These are phyloP conservation scores for Thamnidium elegans DNA, from an alignment of 192 early-diverging fungal species.

Conservation along the genomic window DNA sequence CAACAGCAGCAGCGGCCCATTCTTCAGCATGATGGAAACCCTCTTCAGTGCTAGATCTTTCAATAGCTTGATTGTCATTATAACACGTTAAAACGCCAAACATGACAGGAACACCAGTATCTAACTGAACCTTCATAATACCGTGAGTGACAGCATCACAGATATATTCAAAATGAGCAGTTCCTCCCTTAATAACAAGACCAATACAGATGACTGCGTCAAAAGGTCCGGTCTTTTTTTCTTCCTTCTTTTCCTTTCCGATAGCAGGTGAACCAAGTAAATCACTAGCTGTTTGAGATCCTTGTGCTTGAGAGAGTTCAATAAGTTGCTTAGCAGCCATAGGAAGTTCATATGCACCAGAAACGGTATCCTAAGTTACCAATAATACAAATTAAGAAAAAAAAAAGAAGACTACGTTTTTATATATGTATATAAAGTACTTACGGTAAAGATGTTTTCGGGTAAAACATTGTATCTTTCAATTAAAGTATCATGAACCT, in stretches of 20 bases:
- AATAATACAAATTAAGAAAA: background rate
- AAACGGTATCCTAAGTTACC: slow-evolving; percentile 57
- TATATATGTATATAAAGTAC: background rate
- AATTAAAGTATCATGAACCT: slow-evolving; percentile 64
- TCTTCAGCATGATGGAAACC: slow-evolving; percentile 96
- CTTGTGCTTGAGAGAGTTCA: slow-evolving; percentile 58
- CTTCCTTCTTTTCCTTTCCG: slow-evolving; percentile 2
- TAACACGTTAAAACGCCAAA: slow-evolving; percentile 97
- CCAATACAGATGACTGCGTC: slow-evolving; percentile 94
- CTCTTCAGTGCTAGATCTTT: slow-evolving; percentile 64
- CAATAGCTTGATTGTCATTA: slow-evolving; percentile 89
- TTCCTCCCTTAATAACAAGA: slow-evolving; percentile 97
- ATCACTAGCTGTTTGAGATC: slow-evolving; percentile 53
- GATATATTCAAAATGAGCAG: slow-evolving; percentile 99
- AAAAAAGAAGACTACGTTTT: background rate
- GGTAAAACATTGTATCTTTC: slow-evolving; percentile 60
- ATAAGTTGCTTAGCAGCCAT: slow-evolving; percentile 81
- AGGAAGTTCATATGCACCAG: slow-evolving; percentile 95
- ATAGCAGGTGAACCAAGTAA: slow-evolving; percentile 42
- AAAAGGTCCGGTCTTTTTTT: slow-evolving; percentile 53
- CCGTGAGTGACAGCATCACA: slow-evolving; percentile 91
- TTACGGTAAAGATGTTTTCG: slow-evolving; percentile 70
- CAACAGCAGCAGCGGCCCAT: slow-evolving; percentile 95
- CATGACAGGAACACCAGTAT: slow-evolving; percentile 81
- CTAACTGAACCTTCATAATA: slow-evolving; percentile 94